Base-by-base conservation (phyloP, 1,139 yeast species). In the Taphrina communis region DNA sequence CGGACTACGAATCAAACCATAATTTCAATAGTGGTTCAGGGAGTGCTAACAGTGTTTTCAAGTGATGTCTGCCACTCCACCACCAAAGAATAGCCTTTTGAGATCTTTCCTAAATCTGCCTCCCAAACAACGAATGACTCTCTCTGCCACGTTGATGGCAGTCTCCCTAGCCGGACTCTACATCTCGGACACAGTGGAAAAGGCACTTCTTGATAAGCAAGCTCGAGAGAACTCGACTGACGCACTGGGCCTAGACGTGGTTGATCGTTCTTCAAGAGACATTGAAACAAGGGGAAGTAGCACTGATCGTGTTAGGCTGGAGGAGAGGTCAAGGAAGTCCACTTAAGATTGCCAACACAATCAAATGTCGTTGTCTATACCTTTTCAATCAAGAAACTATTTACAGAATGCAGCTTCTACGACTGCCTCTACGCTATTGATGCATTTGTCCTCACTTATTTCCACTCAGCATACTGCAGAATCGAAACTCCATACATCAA, bases 1-100 rank as follows among this genome's bases (percentile, higher is more conserved):
- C 4, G 31, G 2, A 2, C 31, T 4, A 25, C 31, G 31, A 25
- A 4, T 25, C 31, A 4, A 4, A 25, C 31, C 31, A 2, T 25
- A 4, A 25, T 25, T 2, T 25, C 4, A 2, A 25, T 25, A 25
- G 31, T 25, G 31, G 31, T 25, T 25, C 31, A 4, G 31, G 25
- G 31, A 25, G 31, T 25, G 31, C 31, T 4, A 25, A 25, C 31
- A 25, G 2, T 25, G 31, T 2, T 25, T 25, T 25, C 31, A 4
- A 25, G 31, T 25, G 31, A 63, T 63, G 67, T 63, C 67, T 7
- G 67, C 67, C 44, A 63, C 67, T 4, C 67, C 67, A n/a, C 67
- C 67, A 41, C 67, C 67, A 19, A 63, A 63, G 67, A 63, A 63
- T 25, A 44, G 61, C 12, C 46, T 63, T 8, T 48, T 63, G 9